Evolutionary conservation across 2,329 filamentous ascomycete species (phyloP).

Genomic region (Pestalotiopsis sp.): DNA sequence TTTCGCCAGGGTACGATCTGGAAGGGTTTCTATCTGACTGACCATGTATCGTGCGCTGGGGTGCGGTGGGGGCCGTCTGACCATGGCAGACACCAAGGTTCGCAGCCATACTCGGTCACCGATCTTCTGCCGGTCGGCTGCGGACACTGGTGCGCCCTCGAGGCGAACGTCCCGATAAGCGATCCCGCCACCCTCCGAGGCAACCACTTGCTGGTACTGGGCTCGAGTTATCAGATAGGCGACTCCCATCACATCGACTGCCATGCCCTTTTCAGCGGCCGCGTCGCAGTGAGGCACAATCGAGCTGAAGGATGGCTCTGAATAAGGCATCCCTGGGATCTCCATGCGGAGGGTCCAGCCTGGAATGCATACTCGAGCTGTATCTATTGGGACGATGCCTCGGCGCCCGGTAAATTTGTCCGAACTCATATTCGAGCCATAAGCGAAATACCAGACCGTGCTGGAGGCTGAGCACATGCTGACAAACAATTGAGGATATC

Average conservation of each 20-base stretch:
- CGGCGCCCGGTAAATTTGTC: neutral
- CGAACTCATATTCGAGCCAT: neutral
- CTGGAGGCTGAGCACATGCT: neutral
- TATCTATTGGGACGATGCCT: neutral
- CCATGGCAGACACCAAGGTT: neutral
- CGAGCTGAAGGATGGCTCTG: neutral
- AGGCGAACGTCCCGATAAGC: neutral
- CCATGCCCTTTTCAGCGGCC: neutral
- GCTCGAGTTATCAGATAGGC: neutral
- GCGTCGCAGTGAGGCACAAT: neutral
- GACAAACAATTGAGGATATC: neutral
- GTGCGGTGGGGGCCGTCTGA: constrained; percentile 9
- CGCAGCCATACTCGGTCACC: neutral
- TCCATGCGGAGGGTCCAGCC: neutral
- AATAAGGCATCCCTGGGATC: neutral
- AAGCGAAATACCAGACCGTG: neutral
- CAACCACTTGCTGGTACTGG: neutral
- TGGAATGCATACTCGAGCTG: neutral
- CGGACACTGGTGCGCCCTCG: neutral
- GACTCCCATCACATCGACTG: neutral
- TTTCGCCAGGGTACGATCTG: neutral
- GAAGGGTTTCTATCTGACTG: neutral
- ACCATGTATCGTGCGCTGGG: constrained; percentile 17
- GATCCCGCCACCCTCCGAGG: constrained; percentile 4
- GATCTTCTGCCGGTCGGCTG: neutral